These are phyloP conservation scores for Echinochloa phyllopogon DNA, from an alignment of 176 grass and related monocot genomes.

Conservation along the genomic window DNA sequence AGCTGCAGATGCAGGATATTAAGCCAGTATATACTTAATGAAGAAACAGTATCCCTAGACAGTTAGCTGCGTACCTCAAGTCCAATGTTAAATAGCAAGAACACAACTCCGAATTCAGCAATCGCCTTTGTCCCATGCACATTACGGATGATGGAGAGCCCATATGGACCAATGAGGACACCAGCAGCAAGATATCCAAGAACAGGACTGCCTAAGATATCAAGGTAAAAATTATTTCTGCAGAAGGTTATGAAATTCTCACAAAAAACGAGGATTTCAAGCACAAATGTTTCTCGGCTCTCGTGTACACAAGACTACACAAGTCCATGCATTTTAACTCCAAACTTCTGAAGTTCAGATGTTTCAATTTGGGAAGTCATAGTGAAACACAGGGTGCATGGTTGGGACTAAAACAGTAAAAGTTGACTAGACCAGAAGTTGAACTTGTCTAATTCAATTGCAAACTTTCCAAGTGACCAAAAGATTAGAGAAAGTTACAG, in stretches of 20 bases:
- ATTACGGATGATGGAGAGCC: conserved; percentile 90
- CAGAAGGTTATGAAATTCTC: not conserved
- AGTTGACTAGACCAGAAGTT: conserved; percentile 9
- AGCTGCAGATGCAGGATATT: conserved; percentile 61
- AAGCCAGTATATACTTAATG: conserved; percentile 29
- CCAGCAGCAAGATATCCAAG: conserved; percentile 97
- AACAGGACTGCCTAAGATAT: conserved; percentile 85
- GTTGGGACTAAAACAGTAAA: conserved; percentile 39
- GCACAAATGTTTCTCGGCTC: not conserved
- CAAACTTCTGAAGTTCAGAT: not conserved
- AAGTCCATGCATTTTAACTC: conserved; percentile 3
- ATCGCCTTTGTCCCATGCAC: conserved; percentile 98
- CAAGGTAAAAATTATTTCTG: conserved; percentile 22
- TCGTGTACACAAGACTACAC: not conserved
- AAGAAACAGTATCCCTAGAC: conserved; percentile 32
- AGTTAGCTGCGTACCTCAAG: conserved; percentile 81
- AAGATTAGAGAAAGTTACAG: not conserved
- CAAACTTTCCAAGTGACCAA: not conserved
- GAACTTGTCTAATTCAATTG: not conserved
- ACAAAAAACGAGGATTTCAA: not conserved
- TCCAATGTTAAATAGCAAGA: conserved; percentile 99
- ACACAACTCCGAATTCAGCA: conserved; percentile 99
- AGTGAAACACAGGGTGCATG: not conserved
- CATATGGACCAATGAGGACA: conserved; percentile 95
- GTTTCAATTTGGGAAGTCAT: not conserved